Evolutionary conservation across 2,329 filamentous ascomycete species (phyloP), one percentile per base, ranked within the genome.

Genomic region (Aspergillus sp.): DNA sequence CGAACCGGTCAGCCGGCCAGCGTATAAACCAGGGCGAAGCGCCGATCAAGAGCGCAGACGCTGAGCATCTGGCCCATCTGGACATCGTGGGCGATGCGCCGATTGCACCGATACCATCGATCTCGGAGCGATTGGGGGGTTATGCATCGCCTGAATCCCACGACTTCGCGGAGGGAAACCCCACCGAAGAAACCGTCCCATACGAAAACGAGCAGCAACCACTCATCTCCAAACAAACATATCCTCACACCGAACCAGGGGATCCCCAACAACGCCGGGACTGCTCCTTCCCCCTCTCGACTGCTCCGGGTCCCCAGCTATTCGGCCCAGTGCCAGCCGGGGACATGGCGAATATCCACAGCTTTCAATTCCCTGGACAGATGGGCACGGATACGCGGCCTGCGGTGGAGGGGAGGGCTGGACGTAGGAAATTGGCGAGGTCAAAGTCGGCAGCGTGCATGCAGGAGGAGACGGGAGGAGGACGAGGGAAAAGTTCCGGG

Each of bases 91-190:
- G 36, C 12, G 47, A 51, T 12, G 30, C 39, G 7, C 40, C 47
- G 6, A 33, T 43, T 11, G 36, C 40, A 15, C 45, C 38, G 3
- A 52, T 53, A 37, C 42, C 43, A 8, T 52, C 52, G 3, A 52
- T 52, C 34, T 48, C 46, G 3, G 45, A 52, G 29, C 45, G 43
- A 6, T 28, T 47, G 7, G 43, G 26, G 39, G 42, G 16, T n/a
- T n/a, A n/a, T n/a, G n/a, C n/a, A n/a, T n/a, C n/a, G n/a, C n/a
- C n/a, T n/a, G n/a, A n/a, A n/a, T n/a, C n/a, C n/a, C n/a, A n/a
- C n/a, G n/a, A n/a, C n/a, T n/a, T n/a, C n/a, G n/a, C n/a, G n/a
- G n/a, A 30, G 19, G 11, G 40, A 49, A 6, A 22, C 10, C 19
- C 19, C 19, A 22, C 5, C 10, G 10, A 6, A 5, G 10, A 22